A percentile compares a stretch with the other conserved stretches of the same genome.
phyloP scores from a whole-genome alignment of 2,329 filamentous ascomycete genomes.

The Macrophomina tecta region DNA sequence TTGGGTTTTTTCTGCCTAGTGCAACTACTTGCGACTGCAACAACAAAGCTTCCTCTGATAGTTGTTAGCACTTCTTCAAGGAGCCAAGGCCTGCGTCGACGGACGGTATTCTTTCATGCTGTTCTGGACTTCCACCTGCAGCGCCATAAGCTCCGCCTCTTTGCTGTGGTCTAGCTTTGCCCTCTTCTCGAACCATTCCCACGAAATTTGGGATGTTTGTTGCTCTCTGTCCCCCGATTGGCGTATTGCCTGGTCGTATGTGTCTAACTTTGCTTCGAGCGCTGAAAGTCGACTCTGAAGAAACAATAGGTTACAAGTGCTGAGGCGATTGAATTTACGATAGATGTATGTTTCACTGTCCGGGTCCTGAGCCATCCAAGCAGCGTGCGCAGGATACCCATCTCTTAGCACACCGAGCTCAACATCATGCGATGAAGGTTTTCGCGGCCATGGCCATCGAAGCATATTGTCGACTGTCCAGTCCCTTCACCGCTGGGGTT shows the following conservation, averaged over 20 bases:
- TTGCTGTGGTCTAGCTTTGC: neutral
- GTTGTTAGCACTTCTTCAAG: neutral
- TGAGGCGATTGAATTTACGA: constrained; percentile 32
- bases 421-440: too few relatives aligned
- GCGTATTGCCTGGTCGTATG: neutral
- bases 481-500: too few relatives aligned
- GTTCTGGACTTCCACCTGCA: neutral
- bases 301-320: constrained; percentile 31
- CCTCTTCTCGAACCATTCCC: neutral
- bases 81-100: neutral
- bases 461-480: too few relatives aligned
- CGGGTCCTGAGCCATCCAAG: neutral
- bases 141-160: neutral
- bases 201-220: neutral
- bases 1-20: neutral
- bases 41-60: neutral
- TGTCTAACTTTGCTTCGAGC: neutral
- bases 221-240: neutral
- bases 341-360: constrained; percentile 34
- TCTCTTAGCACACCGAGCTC: neutral
- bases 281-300: constrained; percentile 30
- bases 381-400: neutral
- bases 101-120: neutral
- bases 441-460: too few relatives aligned
- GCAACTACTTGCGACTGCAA: neutral